Conservation (phyloP, 2,329 filamentous ascomycete genomes). For the Mariannaea sp. region DNA sequence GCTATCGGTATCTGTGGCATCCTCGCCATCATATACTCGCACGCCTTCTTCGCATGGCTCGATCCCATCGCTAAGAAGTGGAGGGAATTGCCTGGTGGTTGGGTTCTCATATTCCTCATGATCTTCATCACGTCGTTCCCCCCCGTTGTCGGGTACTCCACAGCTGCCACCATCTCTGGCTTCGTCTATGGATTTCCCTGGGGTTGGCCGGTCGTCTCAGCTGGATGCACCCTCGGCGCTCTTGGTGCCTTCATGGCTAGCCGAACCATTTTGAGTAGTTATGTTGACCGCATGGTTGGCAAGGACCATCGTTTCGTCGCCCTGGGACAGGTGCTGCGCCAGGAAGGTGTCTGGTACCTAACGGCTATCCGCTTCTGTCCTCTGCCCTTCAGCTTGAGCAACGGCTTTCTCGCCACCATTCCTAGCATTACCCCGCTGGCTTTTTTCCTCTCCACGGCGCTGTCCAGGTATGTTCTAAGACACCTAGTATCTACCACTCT, state of each 20-base stretch:
- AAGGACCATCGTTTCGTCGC: conserved; percentile 87
- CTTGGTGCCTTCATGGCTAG: conserved; percentile 80
- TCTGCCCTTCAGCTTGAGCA: conserved; percentile 88
- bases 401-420: conserved; percentile 92
- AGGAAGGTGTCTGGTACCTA: conserved; percentile 86
- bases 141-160: conserved; percentile 85
- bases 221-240: conserved; percentile 78
- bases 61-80: conserved; percentile 75
- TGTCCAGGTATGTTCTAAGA: conserved; percentile 59
- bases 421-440: conserved; percentile 78
- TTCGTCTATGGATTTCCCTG: conserved; percentile 61
- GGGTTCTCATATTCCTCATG: conserved; percentile 74
- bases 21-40: conserved; percentile 76
- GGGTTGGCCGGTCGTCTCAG: conserved; percentile 83
- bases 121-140: conserved; percentile 82
- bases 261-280: conserved; percentile 75
- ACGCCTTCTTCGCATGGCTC: conserved; percentile 77
- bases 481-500: neutral
- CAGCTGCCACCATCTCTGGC: conserved; percentile 61
- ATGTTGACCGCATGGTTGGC: conserved; percentile 81
- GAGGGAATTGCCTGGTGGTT: conserved; percentile 74
- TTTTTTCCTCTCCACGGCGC: conserved; percentile 81
- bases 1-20: conserved; percentile 61
- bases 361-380: conserved; percentile 93
- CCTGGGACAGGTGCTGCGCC: conserved; percentile 82